Evolutionary conservation across 768 basidiomycete genomes (phyloP).

Genomic region (Strobilomyces echinocephalus): DNA sequence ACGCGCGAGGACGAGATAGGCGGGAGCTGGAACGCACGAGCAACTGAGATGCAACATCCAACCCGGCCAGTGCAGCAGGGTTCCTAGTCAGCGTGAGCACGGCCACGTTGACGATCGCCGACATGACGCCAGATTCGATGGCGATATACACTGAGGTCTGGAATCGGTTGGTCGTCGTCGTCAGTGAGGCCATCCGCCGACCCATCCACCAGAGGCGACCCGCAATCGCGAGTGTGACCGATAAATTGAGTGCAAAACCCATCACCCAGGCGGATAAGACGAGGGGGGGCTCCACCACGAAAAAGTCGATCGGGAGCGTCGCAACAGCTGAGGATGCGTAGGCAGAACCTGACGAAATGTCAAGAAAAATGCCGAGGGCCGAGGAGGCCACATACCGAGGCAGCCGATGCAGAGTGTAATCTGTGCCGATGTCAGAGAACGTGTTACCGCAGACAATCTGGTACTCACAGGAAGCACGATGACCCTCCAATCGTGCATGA

Average conservation of each 20-base stretch:
- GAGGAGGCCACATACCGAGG: background rate
- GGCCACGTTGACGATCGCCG: too few relatives aligned
- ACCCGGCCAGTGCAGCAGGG: too few relatives aligned
- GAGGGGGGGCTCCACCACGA: background rate
- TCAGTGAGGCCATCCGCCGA: background rate
- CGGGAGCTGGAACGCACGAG: too few relatives aligned
- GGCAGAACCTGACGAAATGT: background rate
- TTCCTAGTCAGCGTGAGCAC: background rate
- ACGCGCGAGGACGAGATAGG: too few relatives aligned
- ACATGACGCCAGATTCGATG: background rate
- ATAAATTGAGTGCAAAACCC: background rate
- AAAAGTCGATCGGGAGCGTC: background rate
- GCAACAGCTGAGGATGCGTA: background rate
- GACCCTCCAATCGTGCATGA: background rate
- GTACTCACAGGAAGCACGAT: background rate
- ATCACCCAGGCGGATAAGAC: background rate
- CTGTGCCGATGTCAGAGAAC: background rate
- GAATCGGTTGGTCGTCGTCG: background rate
- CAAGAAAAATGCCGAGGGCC: background rate
- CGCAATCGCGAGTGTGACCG: background rate
- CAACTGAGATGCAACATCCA: too few relatives aligned
- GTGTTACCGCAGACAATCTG: background rate
- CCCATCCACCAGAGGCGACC: background rate
- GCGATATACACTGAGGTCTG: background rate
- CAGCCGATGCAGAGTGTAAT: background rate